A percentile compares a stretch with the other conserved stretches of the same genome.
Evolutionary conservation across 2,329 filamentous ascomycete genomes (phyloP).

Genomic region (Cryphonectria nitschkei): DNA sequence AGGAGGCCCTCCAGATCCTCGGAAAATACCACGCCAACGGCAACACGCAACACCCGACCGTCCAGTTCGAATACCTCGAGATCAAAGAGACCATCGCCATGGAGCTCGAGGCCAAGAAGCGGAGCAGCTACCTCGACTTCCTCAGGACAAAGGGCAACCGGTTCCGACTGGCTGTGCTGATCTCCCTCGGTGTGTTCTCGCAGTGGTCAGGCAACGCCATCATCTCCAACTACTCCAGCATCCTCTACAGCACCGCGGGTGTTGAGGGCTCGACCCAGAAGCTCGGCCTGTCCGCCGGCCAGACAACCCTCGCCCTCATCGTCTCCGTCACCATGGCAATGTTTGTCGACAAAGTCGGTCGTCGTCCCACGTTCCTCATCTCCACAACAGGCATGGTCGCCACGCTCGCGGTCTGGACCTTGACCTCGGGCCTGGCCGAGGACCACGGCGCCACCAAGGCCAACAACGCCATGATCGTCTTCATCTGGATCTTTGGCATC

Average conservation of each 20-base stretch:
- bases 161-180: slow-evolving; percentile 54
- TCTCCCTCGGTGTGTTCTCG: slow-evolving; percentile 61
- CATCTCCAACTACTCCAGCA: slow-evolving; percentile 60
- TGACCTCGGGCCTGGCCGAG: slow-evolving; percentile 51
- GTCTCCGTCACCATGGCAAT: slow-evolving; percentile 56
- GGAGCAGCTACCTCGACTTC: slow-evolving; percentile 57
- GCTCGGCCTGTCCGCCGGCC: slow-evolving; percentile 52
- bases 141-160: slow-evolving; percentile 60
- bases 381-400: slow-evolving; percentile 48
- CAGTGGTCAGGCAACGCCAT: slow-evolving; percentile 65
- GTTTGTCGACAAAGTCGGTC: slow-evolving; percentile 58
- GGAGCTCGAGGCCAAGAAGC: slow-evolving; percentile 51
- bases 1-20: slow-evolving; percentile 58
- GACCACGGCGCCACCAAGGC: slow-evolving; percentile 41
- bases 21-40: slow-evolving; percentile 61
- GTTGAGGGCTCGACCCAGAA: slow-evolving; percentile 50
- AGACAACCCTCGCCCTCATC: slow-evolving; percentile 56
- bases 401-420: slow-evolving; percentile 56
- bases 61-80: slow-evolving; percentile 63
- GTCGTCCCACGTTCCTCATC: slow-evolving; percentile 58
- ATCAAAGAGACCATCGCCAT: slow-evolving; percentile 61
- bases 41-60: slow-evolving; percentile 53
- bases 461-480: slow-evolving; percentile 49
- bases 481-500: slow-evolving; percentile 44
- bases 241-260: slow-evolving; percentile 58